Percentiles rank a stretch among this genome's conserved stretches.
phyloP scores from a whole-genome alignment of 257 asterid species.

The Solanum acaule region DNA sequence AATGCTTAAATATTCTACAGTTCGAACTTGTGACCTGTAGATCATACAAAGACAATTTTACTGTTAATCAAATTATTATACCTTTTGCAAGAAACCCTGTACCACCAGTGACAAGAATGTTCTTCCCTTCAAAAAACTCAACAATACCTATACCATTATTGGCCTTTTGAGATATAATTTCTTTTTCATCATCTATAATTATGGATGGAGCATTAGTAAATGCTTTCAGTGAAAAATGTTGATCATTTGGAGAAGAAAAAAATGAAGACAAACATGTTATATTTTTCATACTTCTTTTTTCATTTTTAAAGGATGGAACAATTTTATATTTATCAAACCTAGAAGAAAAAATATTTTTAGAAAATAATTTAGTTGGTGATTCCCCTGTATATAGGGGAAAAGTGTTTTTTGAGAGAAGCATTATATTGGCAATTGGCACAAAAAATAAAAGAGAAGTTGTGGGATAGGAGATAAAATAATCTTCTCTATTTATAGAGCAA shows the following conservation, averaged over 20 bases:
- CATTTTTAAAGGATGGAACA: not conserved
- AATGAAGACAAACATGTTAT: not conserved
- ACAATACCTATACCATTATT: slow-evolving; percentile 43
- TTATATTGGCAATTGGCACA: not conserved
- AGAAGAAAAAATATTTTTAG: not conserved
- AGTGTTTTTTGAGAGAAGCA: not conserved
- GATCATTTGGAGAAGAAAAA: not conserved
- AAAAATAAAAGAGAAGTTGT: not conserved
- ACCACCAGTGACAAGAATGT: slow-evolving; percentile 53
- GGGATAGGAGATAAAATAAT: not conserved
- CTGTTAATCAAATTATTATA: not conserved
- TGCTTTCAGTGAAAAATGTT: not conserved
- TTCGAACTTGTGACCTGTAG: not conserved
- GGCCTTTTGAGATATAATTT: not conserved
- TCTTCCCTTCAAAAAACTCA: slow-evolving; percentile 37
- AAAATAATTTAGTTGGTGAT: not conserved
- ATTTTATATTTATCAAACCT: not conserved
- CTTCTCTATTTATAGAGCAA: not conserved
- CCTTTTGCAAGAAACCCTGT: slow-evolving; percentile 79
- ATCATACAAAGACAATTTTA: not conserved
- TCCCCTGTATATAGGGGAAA: not conserved
- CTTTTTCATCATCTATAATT: not conserved
- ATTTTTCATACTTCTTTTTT: not conserved
- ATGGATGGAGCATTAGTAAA: not conserved
- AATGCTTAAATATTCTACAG: not conserved